phyloP scores from a whole-genome alignment of 495 filamentous ascomycete species.

The Baudoinia panamericana region DNA sequence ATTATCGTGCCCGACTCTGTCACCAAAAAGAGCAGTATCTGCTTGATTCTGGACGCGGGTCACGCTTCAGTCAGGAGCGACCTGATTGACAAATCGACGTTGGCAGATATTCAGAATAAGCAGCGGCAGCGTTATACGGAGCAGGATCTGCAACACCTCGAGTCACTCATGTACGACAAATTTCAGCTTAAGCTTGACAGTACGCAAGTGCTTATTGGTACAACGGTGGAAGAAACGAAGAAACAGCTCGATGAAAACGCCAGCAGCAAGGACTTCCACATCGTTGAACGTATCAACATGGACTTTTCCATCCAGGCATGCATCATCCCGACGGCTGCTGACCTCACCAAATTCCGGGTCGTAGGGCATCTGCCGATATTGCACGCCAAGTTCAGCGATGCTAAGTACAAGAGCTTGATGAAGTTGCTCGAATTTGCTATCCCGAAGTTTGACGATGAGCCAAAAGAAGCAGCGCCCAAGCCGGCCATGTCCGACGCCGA shows the following conservation, averaged over 20 bases:
- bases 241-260: slow-evolving; percentile 62
- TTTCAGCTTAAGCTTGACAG: slow-evolving; percentile 84
- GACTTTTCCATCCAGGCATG: slow-evolving; percentile 86
- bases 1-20: slow-evolving; percentile 94
- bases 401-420: slow-evolving; percentile 94
- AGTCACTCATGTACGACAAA: slow-evolving; percentile 89
- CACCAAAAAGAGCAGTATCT: slow-evolving; percentile 62
- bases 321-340: slow-evolving; percentile 84
- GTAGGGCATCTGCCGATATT: slow-evolving; percentile 85
- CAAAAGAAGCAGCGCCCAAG: slow-evolving; percentile 19
- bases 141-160: slow-evolving; percentile 72
- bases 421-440: slow-evolving; percentile 90
- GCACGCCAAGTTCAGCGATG: slow-evolving; percentile 81
- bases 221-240: slow-evolving; percentile 82
- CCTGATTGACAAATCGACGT: slow-evolving; percentile 75
- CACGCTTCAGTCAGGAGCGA: slow-evolving; percentile 89
- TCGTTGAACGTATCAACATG: slow-evolving; percentile 93
- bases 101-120: slow-evolving; percentile 80
- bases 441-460: slow-evolving; percentile 56
- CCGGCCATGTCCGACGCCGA: slow-evolving; percentile 3
- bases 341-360: slow-evolving; percentile 82
- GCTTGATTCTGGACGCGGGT: slow-evolving; percentile 89
- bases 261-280: slow-evolving; percentile 61
- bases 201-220: slow-evolving; percentile 88
- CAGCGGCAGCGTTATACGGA: slow-evolving; percentile 79